These are phyloP conservation scores for Tricholoma furcatifolium DNA, from an alignment of 768 basidiomycete species.

Conservation along the genomic window DNA sequence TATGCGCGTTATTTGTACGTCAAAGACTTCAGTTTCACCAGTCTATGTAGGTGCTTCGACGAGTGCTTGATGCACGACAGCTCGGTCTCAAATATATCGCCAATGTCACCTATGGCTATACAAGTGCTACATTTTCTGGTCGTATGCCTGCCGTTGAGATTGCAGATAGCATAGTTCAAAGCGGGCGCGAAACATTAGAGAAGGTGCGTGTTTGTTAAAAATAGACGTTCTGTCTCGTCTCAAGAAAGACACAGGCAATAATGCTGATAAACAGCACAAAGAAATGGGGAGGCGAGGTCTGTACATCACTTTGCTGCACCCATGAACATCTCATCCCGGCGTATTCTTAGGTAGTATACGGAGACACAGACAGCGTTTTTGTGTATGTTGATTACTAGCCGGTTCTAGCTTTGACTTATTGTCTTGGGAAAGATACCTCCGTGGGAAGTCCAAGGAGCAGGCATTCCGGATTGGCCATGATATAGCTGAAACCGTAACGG, in stretches of 20 bases:
- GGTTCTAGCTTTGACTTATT: neutral
- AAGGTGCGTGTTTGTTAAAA: conserved; percentile 49
- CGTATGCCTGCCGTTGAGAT: conserved; percentile 99
- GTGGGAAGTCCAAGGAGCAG: conserved; percentile 88
- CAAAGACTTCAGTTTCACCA: neutral
- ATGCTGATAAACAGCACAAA: conserved; percentile 67
- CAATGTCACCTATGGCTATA: conserved; percentile 96
- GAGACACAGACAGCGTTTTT: conserved; percentile 97
- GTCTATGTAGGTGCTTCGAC: conserved; percentile 74
- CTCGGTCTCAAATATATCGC: conserved; percentile 92
- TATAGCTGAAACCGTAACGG: conserved; percentile 86
- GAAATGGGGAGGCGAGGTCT: conserved; percentile 81
- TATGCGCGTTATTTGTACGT: conserved; percentile 20
- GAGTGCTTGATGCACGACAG: conserved; percentile 87
- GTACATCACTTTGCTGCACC: neutral
- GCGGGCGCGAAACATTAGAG: conserved; percentile 91
- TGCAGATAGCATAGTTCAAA: conserved; percentile 97
- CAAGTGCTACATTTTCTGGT: conserved; percentile 90
- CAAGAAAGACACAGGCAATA: conserved; percentile 60
- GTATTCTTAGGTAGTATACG: conserved; percentile 74
- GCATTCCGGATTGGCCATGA: conserved; percentile 93
- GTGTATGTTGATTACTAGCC: conserved; percentile 38
- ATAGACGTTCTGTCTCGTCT: neutral
- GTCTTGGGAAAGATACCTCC: conserved; percentile 52
- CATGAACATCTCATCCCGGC: neutral